A percentile compares a stretch with the other conserved stretches of the same genome.
Evolutionary conservation across 306 rosid species (phyloP).

Genomic region (Styphnolobium japonicum): DNA sequence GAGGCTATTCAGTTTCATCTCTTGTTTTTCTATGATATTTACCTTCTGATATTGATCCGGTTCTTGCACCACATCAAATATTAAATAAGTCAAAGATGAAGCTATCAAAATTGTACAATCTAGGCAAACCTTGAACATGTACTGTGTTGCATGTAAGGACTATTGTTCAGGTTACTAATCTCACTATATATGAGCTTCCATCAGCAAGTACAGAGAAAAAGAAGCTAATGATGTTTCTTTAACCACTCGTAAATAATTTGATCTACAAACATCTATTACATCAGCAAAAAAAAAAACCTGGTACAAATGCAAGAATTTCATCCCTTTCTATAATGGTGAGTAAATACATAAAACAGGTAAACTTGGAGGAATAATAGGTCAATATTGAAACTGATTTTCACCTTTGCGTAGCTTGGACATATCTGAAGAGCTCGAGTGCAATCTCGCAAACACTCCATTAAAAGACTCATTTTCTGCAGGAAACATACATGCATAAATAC

Average conservation of each 20-base stretch:
- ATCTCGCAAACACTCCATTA: slow-evolving; percentile 61
- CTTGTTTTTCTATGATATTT: no score
- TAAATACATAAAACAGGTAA: slow-evolving; percentile 4
- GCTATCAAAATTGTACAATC: no score
- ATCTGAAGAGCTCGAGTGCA: slow-evolving; percentile 75
- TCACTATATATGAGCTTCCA: not conserved
- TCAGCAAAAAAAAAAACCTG: not conserved
- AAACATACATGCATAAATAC: slow-evolving; percentile 14
- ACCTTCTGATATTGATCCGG: no score
- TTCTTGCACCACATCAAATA: no score
- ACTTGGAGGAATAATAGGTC: not conserved
- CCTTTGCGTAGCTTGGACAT: slow-evolving; percentile 76
- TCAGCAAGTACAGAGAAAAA: not conserved
- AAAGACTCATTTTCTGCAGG: slow-evolving; percentile 69
- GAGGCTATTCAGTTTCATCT: no score
- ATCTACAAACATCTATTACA: not conserved
- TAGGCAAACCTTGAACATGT: no score
- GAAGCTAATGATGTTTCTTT: not conserved
- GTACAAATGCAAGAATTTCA: slow-evolving; percentile 6
- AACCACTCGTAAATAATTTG: not conserved
- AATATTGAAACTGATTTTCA: slow-evolving; percentile 26
- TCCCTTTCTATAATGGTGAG: not conserved
- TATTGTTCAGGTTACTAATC: not conserved
- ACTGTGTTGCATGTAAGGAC: no score
- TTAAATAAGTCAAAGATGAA: no score